Conservation (phyloP, 2,329 filamentous ascomycete species). For the Fusarium irregulare region DNA sequence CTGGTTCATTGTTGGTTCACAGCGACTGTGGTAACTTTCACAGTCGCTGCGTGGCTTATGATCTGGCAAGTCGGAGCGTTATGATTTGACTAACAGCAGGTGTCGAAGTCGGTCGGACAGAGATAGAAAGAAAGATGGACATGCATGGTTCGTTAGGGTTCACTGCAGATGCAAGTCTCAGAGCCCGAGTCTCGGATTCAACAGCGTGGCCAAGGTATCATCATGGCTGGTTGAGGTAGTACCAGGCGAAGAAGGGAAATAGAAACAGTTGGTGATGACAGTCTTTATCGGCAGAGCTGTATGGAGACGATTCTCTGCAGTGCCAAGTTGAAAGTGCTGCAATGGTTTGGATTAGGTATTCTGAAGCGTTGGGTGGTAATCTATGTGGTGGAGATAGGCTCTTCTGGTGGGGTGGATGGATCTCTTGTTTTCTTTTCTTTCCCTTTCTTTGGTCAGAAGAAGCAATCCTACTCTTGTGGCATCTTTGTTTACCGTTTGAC, state of each 20-base stretch:
- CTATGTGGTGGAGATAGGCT: not conserved
- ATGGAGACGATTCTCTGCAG: conserved; percentile 10
- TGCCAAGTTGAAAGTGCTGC: not conserved
- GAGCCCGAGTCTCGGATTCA: conserved; percentile 27
- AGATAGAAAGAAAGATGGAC: not conserved
- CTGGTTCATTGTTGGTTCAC: conserved; percentile 1
- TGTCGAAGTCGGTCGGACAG: conserved; percentile 11
- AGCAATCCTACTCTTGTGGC: not conserved
- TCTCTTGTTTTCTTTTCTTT: not conserved
- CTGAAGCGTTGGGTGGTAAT: not conserved
- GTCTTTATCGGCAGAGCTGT: not conserved
- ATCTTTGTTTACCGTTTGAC: not conserved
- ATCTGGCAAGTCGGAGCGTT: conserved; percentile 3
- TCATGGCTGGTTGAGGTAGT: conserved; percentile 8
- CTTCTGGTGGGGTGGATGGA: not conserved
- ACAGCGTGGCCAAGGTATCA: conserved; percentile 24
- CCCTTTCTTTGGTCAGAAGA: not conserved
- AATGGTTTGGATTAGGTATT: not conserved
- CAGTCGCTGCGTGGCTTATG: conserved; percentile 3
- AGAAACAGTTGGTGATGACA: not conserved
- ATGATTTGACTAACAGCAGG: not conserved
- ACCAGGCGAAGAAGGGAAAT: conserved; percentile 14
- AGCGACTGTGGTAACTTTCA: conserved; percentile 14
- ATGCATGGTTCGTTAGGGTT: conserved; percentile 20
- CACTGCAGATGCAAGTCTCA: conserved; percentile 34